Percentiles rank a stretch among this genome's conserved stretches.
phyloP scores from a whole-genome alignment of 1,284 basidiomycete genomes.

The Fomes fomentarius region DNA sequence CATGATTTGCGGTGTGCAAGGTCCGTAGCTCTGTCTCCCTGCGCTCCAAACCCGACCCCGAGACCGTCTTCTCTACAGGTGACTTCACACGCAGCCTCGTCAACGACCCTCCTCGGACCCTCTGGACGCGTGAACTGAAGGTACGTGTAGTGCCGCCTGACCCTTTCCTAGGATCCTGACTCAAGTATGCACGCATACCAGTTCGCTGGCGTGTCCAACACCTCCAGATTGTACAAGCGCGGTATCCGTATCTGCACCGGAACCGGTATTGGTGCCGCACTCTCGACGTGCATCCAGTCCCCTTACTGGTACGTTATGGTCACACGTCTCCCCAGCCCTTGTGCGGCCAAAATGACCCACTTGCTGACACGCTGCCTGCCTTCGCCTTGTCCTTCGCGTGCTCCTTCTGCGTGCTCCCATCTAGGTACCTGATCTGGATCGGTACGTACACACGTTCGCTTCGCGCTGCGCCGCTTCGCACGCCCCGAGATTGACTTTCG shows the following conservation, averaged over 20 bases:
- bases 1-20: conserved; percentile 78
- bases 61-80: conserved; percentile 39
- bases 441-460: conserved; percentile 44
- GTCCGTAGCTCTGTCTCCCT: conserved; percentile 31
- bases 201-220: conserved; percentile 82
- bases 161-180: conserved; percentile 1
- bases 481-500: conserved; percentile 19
- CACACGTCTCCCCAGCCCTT: conserved; percentile 5
- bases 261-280: conserved; percentile 75
- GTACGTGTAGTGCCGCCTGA: conserved; percentile 36
- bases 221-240: conserved; percentile 72
- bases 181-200: conserved; percentile 29
- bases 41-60: conserved; percentile 5
- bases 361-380: conserved; percentile 9
- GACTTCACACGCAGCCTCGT: conserved; percentile 76
- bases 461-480: conserved; percentile 8
- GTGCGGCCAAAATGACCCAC: too few species aligned
- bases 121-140: conserved; percentile 79
- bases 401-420: conserved; percentile 30
- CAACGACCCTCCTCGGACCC: conserved; percentile 61
- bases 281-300: conserved; percentile 75
- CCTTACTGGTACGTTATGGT: conserved; percentile 58
- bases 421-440: conserved; percentile 77
- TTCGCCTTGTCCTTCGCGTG: conserved; percentile 10
- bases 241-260: conserved; percentile 80